These are phyloP conservation scores for Thraustochytrium sp. DNA, from an alignment of 352 stramenopile genomes.

Conservation along the genomic window DNA sequence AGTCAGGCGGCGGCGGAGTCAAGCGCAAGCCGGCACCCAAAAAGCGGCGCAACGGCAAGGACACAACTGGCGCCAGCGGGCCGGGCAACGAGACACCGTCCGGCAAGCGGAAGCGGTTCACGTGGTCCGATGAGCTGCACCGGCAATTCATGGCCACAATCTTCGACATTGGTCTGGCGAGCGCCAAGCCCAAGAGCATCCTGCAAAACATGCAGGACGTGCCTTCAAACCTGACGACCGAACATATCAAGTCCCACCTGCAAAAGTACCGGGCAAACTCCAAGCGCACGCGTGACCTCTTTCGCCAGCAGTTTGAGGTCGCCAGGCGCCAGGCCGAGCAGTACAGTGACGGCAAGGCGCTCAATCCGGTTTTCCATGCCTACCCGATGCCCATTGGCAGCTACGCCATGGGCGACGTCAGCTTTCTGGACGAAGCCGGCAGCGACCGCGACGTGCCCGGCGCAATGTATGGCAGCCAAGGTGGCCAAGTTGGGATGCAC, in stretches of 20 bases:
- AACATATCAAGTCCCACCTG: slow-evolving; percentile 60
- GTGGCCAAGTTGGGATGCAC: not conserved
- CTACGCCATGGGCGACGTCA: slow-evolving; percentile 7
- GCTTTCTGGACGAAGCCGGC: not conserved
- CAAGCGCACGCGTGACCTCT: slow-evolving; percentile 46
- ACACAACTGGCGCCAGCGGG: too few species aligned
- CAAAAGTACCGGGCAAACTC: slow-evolving; percentile 60
- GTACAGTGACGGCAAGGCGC: slow-evolving; percentile 33
- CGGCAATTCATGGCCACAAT: slow-evolving; percentile 53
- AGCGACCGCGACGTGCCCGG: too few species aligned
- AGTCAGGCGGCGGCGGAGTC: not conserved
- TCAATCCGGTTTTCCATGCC: slow-evolving; percentile 45
- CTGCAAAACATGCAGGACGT: slow-evolving; percentile 52
- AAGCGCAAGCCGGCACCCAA: not conserved
- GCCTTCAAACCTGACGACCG: slow-evolving; percentile 51
- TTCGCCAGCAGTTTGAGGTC: slow-evolving; percentile 45
- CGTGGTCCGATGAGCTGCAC: slow-evolving; percentile 46
- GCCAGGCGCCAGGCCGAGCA: slow-evolving; percentile 40
- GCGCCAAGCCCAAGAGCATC: slow-evolving; percentile 54
- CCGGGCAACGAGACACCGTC: not conserved
- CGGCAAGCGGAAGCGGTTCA: slow-evolving; percentile 44
- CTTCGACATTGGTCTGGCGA: slow-evolving; percentile 57
- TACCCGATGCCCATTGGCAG: slow-evolving; percentile 46
- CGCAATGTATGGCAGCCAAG: too few species aligned
- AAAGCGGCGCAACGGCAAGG: not conserved